Evolutionary conservation across 805 yeast genomes (phyloP).

Genomic region (Hemisphaericaspora nanyangensis): DNA sequence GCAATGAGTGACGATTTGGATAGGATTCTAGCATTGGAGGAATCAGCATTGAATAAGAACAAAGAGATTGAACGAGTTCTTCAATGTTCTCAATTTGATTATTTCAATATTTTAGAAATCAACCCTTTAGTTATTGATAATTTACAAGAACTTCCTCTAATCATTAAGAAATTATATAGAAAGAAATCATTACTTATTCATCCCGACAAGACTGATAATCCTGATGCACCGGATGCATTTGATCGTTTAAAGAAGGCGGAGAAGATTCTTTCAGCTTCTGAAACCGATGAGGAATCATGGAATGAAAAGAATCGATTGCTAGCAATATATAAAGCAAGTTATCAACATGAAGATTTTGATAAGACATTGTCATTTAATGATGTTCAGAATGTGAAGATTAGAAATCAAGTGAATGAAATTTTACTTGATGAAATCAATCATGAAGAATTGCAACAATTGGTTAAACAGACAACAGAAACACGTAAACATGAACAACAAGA

Average conservation of each 20-base stretch:
- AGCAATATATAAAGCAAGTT: constrained; percentile 22
- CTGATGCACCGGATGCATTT: constrained; percentile 62
- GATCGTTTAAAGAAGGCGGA: constrained; percentile 57
- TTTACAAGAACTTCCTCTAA: constrained; percentile 12
- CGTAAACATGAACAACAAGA: constrained; percentile 20
- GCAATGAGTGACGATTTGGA: constrained; percentile 14
- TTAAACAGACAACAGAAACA: constrained; percentile 25
- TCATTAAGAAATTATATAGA: constrained; percentile 47
- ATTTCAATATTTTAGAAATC: constrained; percentile 50
- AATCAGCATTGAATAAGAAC: constrained; percentile 35
- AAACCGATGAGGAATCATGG: constrained; percentile 7
- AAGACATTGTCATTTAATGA: constrained; percentile 15
- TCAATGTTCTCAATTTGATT: constrained; percentile 44
- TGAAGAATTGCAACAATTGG: constrained; percentile 22
- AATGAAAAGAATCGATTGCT: constrained; percentile 17
- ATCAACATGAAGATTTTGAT: neutral
- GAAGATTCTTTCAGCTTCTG: constrained; percentile 19
- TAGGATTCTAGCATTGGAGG: constrained; percentile 18
- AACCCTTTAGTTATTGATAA: constrained; percentile 18
- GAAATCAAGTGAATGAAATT: constrained; percentile 40
- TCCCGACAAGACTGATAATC: constrained; percentile 60
- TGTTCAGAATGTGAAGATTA: constrained; percentile 21
- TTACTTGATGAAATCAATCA: constrained; percentile 36
- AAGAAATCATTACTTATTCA: constrained; percentile 62
- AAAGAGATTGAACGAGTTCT: constrained; percentile 56